A percentile compares a stretch with the other conserved stretches of the same genome.
phyloP scores from a whole-genome alignment of 768 basidiomycete species.

The Hericium erinaceus region DNA sequence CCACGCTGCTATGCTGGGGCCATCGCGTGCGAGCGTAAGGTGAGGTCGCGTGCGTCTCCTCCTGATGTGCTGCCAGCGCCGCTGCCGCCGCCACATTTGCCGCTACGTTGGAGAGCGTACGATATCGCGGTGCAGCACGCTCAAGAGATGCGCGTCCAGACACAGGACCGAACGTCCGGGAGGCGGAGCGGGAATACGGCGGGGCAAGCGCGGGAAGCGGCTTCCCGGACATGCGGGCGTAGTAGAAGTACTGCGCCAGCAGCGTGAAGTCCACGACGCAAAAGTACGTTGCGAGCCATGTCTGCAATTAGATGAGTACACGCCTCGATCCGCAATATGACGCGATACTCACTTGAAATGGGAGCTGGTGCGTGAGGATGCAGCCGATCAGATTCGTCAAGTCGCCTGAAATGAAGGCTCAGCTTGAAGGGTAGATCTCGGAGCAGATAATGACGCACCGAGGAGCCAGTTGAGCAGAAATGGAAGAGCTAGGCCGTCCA shows the following conservation, averaged over 20 bases:
- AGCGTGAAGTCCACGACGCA: slow-evolving; percentile 72
- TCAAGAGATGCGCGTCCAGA: slow-evolving; percentile 43
- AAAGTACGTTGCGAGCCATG: slow-evolving; percentile 87
- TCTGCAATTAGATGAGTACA: slow-evolving; percentile 35
- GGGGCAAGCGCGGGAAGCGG: slow-evolving; percentile 21
- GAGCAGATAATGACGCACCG: slow-evolving; percentile 38
- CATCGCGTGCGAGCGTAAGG: slow-evolving; percentile 18
- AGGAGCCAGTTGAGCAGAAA: slow-evolving; percentile 92
- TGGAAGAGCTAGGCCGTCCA: slow-evolving; percentile 85
- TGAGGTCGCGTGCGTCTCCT: slow-evolving; percentile 22
- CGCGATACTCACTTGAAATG: slow-evolving; percentile 69
- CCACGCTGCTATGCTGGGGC: slow-evolving; percentile 21
- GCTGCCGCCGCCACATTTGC: slow-evolving; percentile 68
- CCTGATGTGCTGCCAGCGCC: slow-evolving; percentile 56
- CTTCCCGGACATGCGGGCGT: slow-evolving; percentile 29
- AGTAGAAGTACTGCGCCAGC: slow-evolving; percentile 77
- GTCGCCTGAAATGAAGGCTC: slow-evolving; percentile 52
- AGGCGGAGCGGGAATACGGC: slow-evolving; percentile 25
- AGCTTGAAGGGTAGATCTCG: background rate
- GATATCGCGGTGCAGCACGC: slow-evolving; percentile 50
- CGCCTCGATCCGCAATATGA: slow-evolving; percentile 7
- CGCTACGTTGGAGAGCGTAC: slow-evolving; percentile 57
- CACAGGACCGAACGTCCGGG: slow-evolving; percentile 30
- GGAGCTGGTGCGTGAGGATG: slow-evolving; percentile 84
- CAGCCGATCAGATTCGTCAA: slow-evolving; percentile 88